Evolutionary conservation across 495 filamentous ascomycete species (phyloP).

Genomic region (Acidiella bohemica): DNA sequence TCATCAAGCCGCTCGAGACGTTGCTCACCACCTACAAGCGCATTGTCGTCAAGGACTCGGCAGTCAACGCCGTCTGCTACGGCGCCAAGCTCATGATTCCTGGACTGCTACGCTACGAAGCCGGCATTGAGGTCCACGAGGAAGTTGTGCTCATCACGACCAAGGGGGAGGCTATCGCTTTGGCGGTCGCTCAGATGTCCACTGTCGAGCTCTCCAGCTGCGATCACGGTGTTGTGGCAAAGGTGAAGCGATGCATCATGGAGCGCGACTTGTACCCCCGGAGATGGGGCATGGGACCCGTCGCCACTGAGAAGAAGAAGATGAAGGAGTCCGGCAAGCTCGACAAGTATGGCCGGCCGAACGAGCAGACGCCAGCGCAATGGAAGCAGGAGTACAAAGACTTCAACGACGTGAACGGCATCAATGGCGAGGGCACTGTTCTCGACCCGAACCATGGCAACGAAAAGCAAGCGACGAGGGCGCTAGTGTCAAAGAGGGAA

Average conservation of each 20-base stretch:
- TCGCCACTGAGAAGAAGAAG: conserved; percentile 94
- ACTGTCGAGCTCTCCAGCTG: conserved; percentile 82
- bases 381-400: conserved; percentile 88
- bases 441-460: no score
- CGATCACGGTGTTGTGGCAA: conserved; percentile 92
- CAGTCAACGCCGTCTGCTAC: conserved; percentile 92
- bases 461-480: conserved; percentile 14
- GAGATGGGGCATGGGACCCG: conserved; percentile 86
- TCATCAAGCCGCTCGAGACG: conserved; percentile 81
- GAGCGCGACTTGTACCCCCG: conserved; percentile 92
- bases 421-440: no score
- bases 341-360: conserved; percentile 87
- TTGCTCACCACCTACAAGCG: conserved; percentile 86
- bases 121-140: conserved; percentile 73
- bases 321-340: conserved; percentile 95
- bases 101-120: conserved; percentile 80
- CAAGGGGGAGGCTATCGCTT: conserved; percentile 94
- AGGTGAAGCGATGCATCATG: conserved; percentile 98
- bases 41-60: conserved; percentile 93
- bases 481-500: conserved; percentile 17
- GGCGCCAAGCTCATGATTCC: conserved; percentile 97
- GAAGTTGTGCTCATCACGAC: conserved; percentile 96
- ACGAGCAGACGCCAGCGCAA: conserved; percentile 79
- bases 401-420: conserved; percentile 45
- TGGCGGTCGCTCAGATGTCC: conserved; percentile 92